Evolutionary conservation across 441 rosid genomes (phyloP), one percentile per base, ranked within the genome.

Genomic region (Melastoma candidum): DNA sequence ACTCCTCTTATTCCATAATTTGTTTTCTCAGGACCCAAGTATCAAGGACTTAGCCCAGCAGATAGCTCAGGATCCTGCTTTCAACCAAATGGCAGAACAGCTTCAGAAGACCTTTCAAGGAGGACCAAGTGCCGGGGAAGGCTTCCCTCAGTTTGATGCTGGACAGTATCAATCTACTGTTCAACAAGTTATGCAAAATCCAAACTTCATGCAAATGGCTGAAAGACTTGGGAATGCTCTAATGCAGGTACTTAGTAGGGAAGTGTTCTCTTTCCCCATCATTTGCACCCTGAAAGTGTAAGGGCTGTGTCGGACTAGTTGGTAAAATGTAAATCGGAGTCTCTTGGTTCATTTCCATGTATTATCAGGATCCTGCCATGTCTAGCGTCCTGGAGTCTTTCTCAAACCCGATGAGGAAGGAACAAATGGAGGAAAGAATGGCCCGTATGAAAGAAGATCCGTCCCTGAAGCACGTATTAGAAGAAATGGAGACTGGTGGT

Each of bases 71-170:
- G 97, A 90, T 69, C 96, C 99, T 45, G 12, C 96, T 17, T 94
- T 94, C 78, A 94, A 82, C 71, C 84, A 82, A 66, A 89, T 94
- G 94, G 97, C 99, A 12, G 97, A 90, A 74, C 99, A 90, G 72
- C 88, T 93, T 13, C 95, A 84, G 72, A 74, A 77, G 67, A 81
- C 89, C 22, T 32, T 32, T 32, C 41, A 32, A 32, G 41, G 41
- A 4, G 41, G 41, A 8, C 8, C 7, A 3, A 8, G 41, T 2
- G 41, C 41, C 8, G 84, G 85, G 44, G 93, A 80, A 0, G 56
- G 68, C 50, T 32, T 75, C 25, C 99, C 97, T 12, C 78, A 81
- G 63, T 84, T 93, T 59, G 95, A 93, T 49, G 54, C 85, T 14
- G 74, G 85, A 55, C 93, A 89, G 65, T 93, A 93, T 65, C 69